phyloP scores from a whole-genome alignment of 345 rosid genomes.

The Citrus hindsii region DNA sequence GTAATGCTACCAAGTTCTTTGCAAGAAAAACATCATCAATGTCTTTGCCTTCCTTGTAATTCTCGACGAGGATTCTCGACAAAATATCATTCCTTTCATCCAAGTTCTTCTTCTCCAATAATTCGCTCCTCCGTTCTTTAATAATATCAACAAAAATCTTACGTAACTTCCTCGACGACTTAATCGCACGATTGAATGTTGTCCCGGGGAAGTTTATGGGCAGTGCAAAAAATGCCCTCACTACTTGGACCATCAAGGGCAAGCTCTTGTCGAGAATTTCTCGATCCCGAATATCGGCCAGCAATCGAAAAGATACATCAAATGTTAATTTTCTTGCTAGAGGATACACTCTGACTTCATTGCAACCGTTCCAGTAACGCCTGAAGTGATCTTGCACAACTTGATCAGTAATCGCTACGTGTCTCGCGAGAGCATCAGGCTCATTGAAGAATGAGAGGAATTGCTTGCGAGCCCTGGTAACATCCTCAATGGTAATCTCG shows the following conservation, averaged over 20 bases:
- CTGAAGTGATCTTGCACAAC: background rate
- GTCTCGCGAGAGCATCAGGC: background rate
- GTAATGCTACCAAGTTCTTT: background rate
- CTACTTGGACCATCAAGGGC: background rate
- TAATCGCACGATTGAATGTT: background rate
- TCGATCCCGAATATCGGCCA: background rate
- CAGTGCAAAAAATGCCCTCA: background rate
- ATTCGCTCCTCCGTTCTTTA: slow-evolving; percentile 2
- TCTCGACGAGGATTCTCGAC: slow-evolving; percentile 5
- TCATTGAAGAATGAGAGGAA: background rate
- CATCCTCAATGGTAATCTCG: background rate
- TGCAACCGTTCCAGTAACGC: background rate
- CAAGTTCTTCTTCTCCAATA: background rate
- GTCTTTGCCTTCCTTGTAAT: slow-evolving; percentile 1
- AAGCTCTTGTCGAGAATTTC: background rate
- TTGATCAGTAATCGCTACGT: background rate
- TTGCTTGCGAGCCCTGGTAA: background rate
- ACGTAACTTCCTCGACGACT: background rate
- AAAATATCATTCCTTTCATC: background rate
- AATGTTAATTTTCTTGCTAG: background rate
- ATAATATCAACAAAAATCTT: background rate
- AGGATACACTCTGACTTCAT: background rate
- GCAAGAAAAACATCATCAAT: background rate
- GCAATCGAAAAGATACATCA: background rate
- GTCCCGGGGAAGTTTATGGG: background rate